Conservation (phyloP, 176 grass and related monocot genomes). For the Oryza coarctata region DNA sequence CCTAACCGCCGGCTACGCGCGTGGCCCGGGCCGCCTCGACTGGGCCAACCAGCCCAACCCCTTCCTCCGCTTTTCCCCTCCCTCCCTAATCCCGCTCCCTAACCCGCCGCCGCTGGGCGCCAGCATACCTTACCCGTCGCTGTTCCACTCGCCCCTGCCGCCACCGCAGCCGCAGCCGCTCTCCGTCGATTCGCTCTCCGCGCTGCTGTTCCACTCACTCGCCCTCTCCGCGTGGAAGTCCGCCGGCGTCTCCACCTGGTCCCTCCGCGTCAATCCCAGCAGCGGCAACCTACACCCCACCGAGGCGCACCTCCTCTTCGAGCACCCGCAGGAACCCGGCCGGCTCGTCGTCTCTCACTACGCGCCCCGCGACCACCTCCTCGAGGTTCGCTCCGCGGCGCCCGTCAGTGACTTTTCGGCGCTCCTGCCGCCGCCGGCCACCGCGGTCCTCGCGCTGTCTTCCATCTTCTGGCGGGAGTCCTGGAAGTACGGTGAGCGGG, state of each 20-base stretch:
- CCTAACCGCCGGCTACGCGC: conserved; percentile 75
- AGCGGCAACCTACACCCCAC: conserved; percentile 97
- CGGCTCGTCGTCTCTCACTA: conserved; percentile 64
- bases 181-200: conserved; percentile 57
- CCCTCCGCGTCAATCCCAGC: conserved; percentile 89
- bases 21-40: conserved; percentile 80
- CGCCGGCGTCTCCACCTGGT: conserved; percentile 69
- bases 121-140: conserved; percentile 30
- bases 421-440: conserved; percentile 27
- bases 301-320: conserved; percentile 70
- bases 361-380: conserved; percentile 72
- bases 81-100: conserved; percentile 42
- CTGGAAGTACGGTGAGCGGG: conserved; percentile 93
- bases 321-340: conserved; percentile 1
- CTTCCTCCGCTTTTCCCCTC: conserved; percentile 73
- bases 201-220: conserved; percentile 81
- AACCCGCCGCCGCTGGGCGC: conserved; percentile 36
- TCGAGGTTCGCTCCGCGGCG: conserved; percentile 52
- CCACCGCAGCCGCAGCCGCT: conserved; percentile 36
- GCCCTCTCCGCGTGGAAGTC: conserved; percentile 96
- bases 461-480: conserved; percentile 91
- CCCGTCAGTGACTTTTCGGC: background rate
- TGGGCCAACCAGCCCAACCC: conserved; percentile 96
- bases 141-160: conserved; percentile 26
- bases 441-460: conserved; percentile 54